phyloP scores from a whole-genome alignment of 257 asterid genomes.

The Solanum etuberosum region DNA sequence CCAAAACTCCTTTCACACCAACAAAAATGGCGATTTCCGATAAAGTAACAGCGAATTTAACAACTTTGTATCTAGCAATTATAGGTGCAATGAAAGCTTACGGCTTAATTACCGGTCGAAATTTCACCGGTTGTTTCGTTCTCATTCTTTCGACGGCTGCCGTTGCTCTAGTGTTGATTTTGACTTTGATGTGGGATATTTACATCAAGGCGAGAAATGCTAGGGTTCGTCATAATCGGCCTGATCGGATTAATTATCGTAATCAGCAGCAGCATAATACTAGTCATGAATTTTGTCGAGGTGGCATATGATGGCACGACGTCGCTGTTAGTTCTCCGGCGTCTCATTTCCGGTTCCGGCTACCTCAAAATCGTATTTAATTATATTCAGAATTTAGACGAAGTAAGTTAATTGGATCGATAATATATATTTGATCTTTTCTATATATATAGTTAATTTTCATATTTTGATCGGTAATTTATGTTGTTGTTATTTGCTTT shows the following conservation, averaged over 20 bases:
- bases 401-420: not conserved
- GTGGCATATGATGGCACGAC: constrained; percentile 98
- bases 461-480: not conserved
- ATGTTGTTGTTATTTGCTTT: not conserved
- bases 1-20: not conserved
- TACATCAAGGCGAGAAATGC: constrained; percentile 63
- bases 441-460: not conserved
- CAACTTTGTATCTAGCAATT: constrained; percentile 48
- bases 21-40: constrained; percentile 72
- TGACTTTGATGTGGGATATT: constrained; percentile 63
- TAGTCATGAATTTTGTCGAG: constrained; percentile 72
- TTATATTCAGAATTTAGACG: not conserved
- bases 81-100: constrained; percentile 69
- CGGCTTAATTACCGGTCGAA: constrained; percentile 56
- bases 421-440: not conserved
- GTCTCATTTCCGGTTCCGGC: constrained; percentile 79
- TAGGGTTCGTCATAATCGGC: constrained; percentile 13
- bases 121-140: constrained; percentile 56
- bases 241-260: not conserved
- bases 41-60: constrained; percentile 64
- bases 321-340: constrained; percentile 87
- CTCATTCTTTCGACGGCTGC: constrained; percentile 57
- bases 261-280: constrained; percentile 3
- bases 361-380: constrained; percentile 28
- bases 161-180: constrained; percentile 46